Evolutionary conservation across 257 asterid species (phyloP).

Genomic region (Nicotiana noctiflora): DNA sequence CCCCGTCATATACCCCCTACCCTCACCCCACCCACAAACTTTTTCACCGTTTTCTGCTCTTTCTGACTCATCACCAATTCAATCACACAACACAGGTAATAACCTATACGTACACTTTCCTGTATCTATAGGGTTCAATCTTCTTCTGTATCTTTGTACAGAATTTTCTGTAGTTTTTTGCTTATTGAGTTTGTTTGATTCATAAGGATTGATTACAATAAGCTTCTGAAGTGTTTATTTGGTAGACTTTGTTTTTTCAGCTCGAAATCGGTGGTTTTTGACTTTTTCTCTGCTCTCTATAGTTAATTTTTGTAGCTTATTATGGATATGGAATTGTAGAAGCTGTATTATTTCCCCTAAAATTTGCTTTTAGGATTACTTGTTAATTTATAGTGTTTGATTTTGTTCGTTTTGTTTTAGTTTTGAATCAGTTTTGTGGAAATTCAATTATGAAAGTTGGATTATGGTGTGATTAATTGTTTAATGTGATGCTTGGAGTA

Average conservation of each 20-base stretch:
- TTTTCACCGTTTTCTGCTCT: slow-evolving; percentile 6
- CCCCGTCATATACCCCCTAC: neutral
- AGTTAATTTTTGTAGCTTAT: neutral
- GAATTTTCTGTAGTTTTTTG: neutral
- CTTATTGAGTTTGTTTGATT: neutral
- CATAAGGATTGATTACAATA: neutral
- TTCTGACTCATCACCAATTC: neutral
- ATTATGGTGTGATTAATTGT: neutral
- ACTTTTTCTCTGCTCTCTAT: neutral
- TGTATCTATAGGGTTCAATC: neutral
- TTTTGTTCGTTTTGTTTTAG: neutral
- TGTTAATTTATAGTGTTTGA: neutral
- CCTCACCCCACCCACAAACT: neutral
- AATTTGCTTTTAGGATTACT: neutral
- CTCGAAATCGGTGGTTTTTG: neutral
- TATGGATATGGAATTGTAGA: neutral
- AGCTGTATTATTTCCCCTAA: neutral
- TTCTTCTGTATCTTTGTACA: neutral
- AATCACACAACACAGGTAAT: neutral
- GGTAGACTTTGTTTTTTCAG: neutral
- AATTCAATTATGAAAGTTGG: neutral
- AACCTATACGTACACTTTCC: neutral
- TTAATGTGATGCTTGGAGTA: neutral
- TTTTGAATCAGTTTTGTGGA: neutral
- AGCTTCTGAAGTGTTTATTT: neutral